phyloP scores from a whole-genome alignment of 2,329 filamentous ascomycete genomes.

The Verticillium albo-atrum region DNA sequence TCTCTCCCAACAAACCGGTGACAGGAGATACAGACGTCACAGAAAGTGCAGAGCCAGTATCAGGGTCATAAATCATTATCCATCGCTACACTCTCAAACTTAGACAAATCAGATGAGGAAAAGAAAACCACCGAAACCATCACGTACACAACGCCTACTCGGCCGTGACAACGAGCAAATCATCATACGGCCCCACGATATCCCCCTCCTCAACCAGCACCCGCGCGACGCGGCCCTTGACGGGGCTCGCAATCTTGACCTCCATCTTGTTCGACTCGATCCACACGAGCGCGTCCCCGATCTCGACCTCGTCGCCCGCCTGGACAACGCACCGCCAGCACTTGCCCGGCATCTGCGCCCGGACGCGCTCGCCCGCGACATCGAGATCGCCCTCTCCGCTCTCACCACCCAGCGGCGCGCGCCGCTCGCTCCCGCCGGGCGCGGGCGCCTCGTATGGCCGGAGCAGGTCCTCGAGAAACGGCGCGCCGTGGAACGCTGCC shows the following conservation, averaged over 20 bases:
- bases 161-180: slow-evolving; percentile 17
- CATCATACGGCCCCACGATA: slow-evolving; percentile 22
- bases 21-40: too few species aligned
- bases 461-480: slow-evolving; percentile 23
- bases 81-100: too few species aligned
- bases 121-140: too few species aligned
- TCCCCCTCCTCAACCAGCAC: slow-evolving; percentile 21
- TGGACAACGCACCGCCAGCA: slow-evolving; percentile 26
- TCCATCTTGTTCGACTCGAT: slow-evolving; percentile 34
- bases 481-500: slow-evolving; percentile 18
- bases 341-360: slow-evolving; percentile 26
- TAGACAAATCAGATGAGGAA: neutral
- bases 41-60: too few species aligned
- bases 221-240: slow-evolving; percentile 17
- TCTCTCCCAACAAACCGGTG: too few species aligned
- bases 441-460: slow-evolving; percentile 17
- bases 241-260: slow-evolving; percentile 25
- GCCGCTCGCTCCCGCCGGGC: neutral
- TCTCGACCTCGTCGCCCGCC: slow-evolving; percentile 16
- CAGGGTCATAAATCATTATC: too few species aligned
- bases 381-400: neutral
- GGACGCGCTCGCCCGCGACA: slow-evolving; percentile 18
- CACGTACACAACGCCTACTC: neutral
- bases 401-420: too few species aligned
- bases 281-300: slow-evolving; percentile 24